Evolutionary conservation across 192 early-diverging fungal genomes (phyloP), one percentile per base, ranked within the genome.

Genomic region (Gaertneriomyces semiglobifer): DNA sequence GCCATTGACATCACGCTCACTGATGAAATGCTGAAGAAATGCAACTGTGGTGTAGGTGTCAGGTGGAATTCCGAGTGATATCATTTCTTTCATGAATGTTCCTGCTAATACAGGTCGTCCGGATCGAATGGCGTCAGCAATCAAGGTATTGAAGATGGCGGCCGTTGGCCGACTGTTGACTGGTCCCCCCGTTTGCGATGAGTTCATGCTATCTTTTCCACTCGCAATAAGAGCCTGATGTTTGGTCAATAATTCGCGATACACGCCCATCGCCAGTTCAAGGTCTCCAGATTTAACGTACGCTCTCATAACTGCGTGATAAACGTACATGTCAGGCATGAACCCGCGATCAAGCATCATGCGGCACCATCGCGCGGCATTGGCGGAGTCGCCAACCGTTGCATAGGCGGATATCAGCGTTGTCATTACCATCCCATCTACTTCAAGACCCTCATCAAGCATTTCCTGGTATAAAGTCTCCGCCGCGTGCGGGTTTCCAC

Each of bases 41-140:
- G 58, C 58, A 38, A 60, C 48, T 40, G 19, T 52, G 14, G 66
- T 68, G 46, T 53, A 53, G 47, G 58, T 40, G 48, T 68, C 66
- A 5, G 66, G 66, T n/a, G 1, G 20, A 40, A 68, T 16, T 3
- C 44, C 58, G 45, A 20, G 12, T 53, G n/a, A 25, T 8, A 47
- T n/a, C 66, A 68, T 68, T 16, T 68, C 44, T 14, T 40, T 20
- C 1, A 68, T 9, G 46, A 33, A 33, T 33, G 25, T 33, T 33
- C 25, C 25, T 33, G 25, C 25, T 33, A 33, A 33, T 33, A 33
- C 25, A 33, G 25, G 25, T 33, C 25, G 25, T 33, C 47, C 58
- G 18, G 39, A 47, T 5, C 51, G 33, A 10, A 68, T 16, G 4
- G 60, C 48, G 16, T 68, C 57, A 12, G 42, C 2, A 0, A 60